Base-by-base conservation (phyloP, 345 rosid genomes). In the Citrus cavaleriei region DNA sequence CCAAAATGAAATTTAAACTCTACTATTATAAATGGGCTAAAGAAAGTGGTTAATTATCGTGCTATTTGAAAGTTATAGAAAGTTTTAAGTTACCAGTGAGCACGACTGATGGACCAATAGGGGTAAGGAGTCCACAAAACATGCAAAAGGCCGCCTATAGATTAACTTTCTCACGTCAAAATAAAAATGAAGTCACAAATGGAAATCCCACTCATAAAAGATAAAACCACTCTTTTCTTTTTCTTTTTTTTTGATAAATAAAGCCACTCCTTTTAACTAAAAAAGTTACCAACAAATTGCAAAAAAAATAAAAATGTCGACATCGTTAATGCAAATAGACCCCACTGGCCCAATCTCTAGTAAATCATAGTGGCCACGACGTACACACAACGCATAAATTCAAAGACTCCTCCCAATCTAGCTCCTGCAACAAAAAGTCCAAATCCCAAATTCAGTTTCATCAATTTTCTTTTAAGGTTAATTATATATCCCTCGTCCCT, bases 141-240 rank as follows among this genome's bases (percentile, higher is more conserved):
- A 30, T 9, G 51, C 54, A 0, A 14, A 51, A 51, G 57, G 18
- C 57, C 22, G 22, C 16, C 8, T 0, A 22, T 21, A 40, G 6
- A 4, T 69, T 54, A 55, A 55, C 27, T 72, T 57, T 72, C 32
- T 19, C 22, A 4, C 40, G 5, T 4, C 30, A 19, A n/a, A 37
- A 64, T 60, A 60, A 60, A 38, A 54, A 54, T 10, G 22, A 8
- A 38, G 12, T 37, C n/a, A 25, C 19, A 25, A 2, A 55, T 72
- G 75, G 42, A 72, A 54, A 72, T 54, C 63, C 61, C 63, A 72
- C 22, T 72, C 75, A 72, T 6, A 22, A n/a, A 28, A 72, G 65
- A 72, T 6, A 22, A n/a, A 28, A 72, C 75, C 46, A 21, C 25
- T 57, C 30, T 10, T 10, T 30, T 25, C 5, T 35, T 6, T 5